Percentiles rank a stretch among this genome's conserved stretches.
These are phyloP conservation scores for Jatropha multifida DNA, from an alignment of 441 rosid genomes.

Conservation along the genomic window DNA sequence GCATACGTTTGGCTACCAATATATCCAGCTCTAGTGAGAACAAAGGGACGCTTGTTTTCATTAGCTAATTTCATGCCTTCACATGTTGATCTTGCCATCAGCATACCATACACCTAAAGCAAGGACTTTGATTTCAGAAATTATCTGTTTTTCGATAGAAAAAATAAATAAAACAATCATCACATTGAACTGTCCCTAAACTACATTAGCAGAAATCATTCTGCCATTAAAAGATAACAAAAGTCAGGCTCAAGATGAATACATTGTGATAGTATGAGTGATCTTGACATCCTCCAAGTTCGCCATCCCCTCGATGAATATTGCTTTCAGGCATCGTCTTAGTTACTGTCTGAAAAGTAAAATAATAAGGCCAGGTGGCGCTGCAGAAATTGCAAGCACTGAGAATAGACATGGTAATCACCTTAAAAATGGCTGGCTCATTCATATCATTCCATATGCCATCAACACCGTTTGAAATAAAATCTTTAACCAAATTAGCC, in stretches of 20 bases:
- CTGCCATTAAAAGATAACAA: slow-evolving; percentile 5
- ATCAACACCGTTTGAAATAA: slow-evolving; percentile 80
- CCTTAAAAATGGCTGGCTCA: slow-evolving; percentile 93
- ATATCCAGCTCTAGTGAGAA: slow-evolving; percentile 96
- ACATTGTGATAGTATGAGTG: slow-evolving; percentile 96
- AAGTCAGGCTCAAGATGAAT: slow-evolving; percentile 27
- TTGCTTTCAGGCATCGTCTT: slow-evolving; percentile 94
- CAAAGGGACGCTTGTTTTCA: slow-evolving; percentile 82
- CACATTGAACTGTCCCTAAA: neutral
- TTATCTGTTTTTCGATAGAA: slow-evolving; percentile 6
- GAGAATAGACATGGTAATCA: slow-evolving; percentile 21
- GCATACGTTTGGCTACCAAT: slow-evolving; percentile 90
- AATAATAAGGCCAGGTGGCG: slow-evolving; percentile 23
- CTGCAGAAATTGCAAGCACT: neutral
- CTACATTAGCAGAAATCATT: neutral
- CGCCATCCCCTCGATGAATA: slow-evolving; percentile 77
- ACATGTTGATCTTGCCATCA: slow-evolving; percentile 92
- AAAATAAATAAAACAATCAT: slow-evolving; percentile 1
- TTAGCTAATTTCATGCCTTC: slow-evolving; percentile 86
- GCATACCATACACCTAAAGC: slow-evolving; percentile 82
- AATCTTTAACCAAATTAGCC: slow-evolving; percentile 80
- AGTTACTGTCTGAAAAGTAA: slow-evolving; percentile 58
- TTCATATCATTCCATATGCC: slow-evolving; percentile 99
- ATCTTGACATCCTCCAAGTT: slow-evolving; percentile 80
- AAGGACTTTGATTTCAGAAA: slow-evolving; percentile 12